Percentiles rank a stretch among this genome's conserved stretches.
These are phyloP conservation scores for Gynochthodes officinalis DNA, from an alignment of 257 asterid genomes.

Conservation along the genomic window DNA sequence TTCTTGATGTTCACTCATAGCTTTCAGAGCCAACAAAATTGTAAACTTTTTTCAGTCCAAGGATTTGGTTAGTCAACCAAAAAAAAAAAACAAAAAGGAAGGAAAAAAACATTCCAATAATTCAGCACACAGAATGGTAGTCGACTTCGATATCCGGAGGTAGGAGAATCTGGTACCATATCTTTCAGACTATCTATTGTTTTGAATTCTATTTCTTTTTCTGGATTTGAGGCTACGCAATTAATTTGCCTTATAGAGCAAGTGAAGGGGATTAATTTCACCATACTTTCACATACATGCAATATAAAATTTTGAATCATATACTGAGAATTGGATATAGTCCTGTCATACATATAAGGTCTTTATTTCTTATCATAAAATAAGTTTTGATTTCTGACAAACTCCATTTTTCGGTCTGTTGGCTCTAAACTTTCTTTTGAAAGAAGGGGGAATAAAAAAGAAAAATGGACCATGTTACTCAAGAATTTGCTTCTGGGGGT, in stretches of 20 bases:
- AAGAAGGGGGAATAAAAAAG: too few species aligned
- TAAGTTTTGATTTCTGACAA: too few species aligned
- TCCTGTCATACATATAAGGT: too few species aligned
- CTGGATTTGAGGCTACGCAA: background rate
- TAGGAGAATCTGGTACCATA: conserved; percentile 11
- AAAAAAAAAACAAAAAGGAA: background rate
- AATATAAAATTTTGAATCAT: too few species aligned
- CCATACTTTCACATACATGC: too few species aligned
- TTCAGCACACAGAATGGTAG: background rate
- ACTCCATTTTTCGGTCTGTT: too few species aligned
- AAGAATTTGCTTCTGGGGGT: too few species aligned
- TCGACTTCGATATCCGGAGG: conserved; percentile 10
- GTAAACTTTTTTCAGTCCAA: conserved; percentile 1
- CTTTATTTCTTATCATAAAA: too few species aligned
- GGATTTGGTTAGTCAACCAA: conserved; percentile 4
- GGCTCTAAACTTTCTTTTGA: too few species aligned
- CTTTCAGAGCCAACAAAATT: background rate
- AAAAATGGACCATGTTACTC: too few species aligned
- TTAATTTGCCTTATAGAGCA: background rate
- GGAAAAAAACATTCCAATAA: background rate
- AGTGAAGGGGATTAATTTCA: background rate
- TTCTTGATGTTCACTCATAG: background rate
- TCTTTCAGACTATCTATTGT: background rate
- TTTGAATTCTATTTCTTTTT: background rate
- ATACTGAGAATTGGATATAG: too few species aligned